These are phyloP conservation scores for Aspergillus sp. DNA, from an alignment of 2,329 filamentous ascomycete species.

Conservation along the genomic window DNA sequence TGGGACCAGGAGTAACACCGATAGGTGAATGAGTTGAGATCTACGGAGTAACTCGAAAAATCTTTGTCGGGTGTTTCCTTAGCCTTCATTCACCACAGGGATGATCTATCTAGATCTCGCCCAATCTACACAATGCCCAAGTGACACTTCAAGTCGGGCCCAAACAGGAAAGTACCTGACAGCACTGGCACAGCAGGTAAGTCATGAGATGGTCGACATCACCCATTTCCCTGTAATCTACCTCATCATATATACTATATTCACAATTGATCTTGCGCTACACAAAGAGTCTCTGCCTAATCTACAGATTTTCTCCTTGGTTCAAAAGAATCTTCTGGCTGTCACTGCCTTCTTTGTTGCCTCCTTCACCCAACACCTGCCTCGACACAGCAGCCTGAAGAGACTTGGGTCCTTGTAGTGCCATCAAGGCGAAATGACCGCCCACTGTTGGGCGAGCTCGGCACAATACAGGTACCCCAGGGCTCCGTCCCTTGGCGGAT, in stretches of 20 bases:
- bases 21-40: too few relatives aligned
- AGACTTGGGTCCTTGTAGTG: constrained; percentile 34
- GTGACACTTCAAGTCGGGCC: not conserved
- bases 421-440: constrained; percentile 46
- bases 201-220: too few relatives aligned
- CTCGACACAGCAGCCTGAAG: constrained; percentile 22
- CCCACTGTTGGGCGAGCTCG: constrained; percentile 46
- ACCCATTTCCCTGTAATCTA: not conserved
- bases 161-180: not conserved
- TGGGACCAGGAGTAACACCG: too few relatives aligned
- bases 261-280: not conserved
- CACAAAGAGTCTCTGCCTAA: too few relatives aligned
- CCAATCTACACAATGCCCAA: not conserved
- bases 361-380: not conserved
- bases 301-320: constrained; percentile 21
- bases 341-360: not conserved
- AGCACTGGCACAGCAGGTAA: too few relatives aligned
- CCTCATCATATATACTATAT: not conserved
- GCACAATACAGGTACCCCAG: constrained; percentile 37
- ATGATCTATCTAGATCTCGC: not conserved
- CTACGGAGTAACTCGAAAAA: too few relatives aligned
- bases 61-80: too few relatives aligned
- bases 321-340: constrained; percentile 1
- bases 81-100: too few relatives aligned
- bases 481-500: constrained; percentile 31